Conservation (phyloP, 805 yeast genomes). For the Kuraishia cidri region DNA sequence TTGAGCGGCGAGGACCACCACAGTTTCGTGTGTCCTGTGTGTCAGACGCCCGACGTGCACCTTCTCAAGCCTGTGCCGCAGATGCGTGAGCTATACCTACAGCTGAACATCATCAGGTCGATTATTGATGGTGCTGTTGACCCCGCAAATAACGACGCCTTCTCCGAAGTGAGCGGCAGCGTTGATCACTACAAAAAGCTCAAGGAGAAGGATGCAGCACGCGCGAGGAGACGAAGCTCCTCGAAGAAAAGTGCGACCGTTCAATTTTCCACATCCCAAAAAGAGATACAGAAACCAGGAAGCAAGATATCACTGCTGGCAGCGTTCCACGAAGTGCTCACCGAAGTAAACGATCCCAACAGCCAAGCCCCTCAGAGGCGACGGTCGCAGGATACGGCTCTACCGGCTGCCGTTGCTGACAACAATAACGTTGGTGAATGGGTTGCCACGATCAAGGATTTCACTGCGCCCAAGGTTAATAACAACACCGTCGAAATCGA, state of each 20-base stretch:
- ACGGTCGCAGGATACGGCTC: too few relatives aligned
- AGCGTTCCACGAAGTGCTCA: slow-evolving; percentile 25
- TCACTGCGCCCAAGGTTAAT: slow-evolving; percentile 4
- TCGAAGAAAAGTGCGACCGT: slow-evolving; percentile 5
- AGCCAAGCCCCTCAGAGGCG: not conserved
- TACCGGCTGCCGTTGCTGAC: too few relatives aligned
- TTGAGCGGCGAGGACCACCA: slow-evolving; percentile 9
- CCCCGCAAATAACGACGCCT: slow-evolving; percentile 4
- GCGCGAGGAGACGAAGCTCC: slow-evolving; percentile 5
- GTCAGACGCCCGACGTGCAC: slow-evolving; percentile 13
- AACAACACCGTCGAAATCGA: slow-evolving; percentile 8
- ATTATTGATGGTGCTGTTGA: too few relatives aligned
- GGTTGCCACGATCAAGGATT: slow-evolving; percentile 11
- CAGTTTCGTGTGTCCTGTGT: slow-evolving; percentile 25
- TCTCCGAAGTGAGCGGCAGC: slow-evolving; percentile 5
- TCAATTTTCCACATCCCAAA: not conserved
- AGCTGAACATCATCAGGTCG: not conserved
- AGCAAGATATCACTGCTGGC: slow-evolving; percentile 17
- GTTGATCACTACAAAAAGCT: not conserved
- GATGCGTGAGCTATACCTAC: slow-evolving; percentile 15
- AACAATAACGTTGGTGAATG: slow-evolving; percentile 11
- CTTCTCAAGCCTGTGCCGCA: slow-evolving; percentile 23
- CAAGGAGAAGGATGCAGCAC: not conserved
- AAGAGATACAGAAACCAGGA: not conserved
- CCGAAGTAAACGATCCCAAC: slow-evolving; percentile 13